A percentile compares a stretch with the other conserved stretches of the same genome.
phyloP scores from a whole-genome alignment of 1,139 yeast species.

The Blastobotrys persicus region DNA sequence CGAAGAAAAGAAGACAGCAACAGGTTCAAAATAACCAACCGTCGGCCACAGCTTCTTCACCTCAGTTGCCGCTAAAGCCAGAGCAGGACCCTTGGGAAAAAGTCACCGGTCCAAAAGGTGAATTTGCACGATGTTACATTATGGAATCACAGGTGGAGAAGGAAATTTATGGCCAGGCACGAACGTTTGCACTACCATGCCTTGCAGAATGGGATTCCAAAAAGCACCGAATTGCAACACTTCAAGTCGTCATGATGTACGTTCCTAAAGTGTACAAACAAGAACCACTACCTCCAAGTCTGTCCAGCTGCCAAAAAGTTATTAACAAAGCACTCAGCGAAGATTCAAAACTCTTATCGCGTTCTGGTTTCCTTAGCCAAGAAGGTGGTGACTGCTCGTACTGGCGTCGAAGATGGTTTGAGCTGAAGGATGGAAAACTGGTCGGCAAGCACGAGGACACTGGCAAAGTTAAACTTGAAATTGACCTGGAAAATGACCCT shows the following conservation, averaged over 20 bases:
- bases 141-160: slow-evolving; percentile 61
- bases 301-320: slow-evolving; percentile 31
- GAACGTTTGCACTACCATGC: slow-evolving; percentile 57
- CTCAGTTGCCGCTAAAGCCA: slow-evolving; percentile 5
- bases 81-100: slow-evolving; percentile 34
- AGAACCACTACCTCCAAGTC: slow-evolving; percentile 52
- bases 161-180: slow-evolving; percentile 54
- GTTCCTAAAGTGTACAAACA: slow-evolving; percentile 51
- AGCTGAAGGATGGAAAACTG: slow-evolving; percentile 54
- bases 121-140: slow-evolving; percentile 77
- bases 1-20: slow-evolving; percentile 13
- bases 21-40: slow-evolving; percentile 4
- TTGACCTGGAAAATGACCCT: slow-evolving; percentile 58
- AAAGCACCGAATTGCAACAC: slow-evolving; percentile 52
- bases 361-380: slow-evolving; percentile 63
- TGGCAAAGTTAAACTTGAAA: slow-evolving; percentile 60
- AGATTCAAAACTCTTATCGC: slow-evolving; percentile 1
- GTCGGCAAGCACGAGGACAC: slow-evolving; percentile 65
- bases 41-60: slow-evolving; percentile 7
- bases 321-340: slow-evolving; percentile 26
- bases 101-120: slow-evolving; percentile 75
- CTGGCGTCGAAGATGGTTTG: slow-evolving; percentile 67
- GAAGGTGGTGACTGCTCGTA: slow-evolving; percentile 75
- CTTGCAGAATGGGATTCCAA: slow-evolving; percentile 74
- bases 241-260: slow-evolving; percentile 72